These are phyloP conservation scores for Trichoderma sp. DNA, from an alignment of 2,329 filamentous ascomycete species.

Conservation along the genomic window DNA sequence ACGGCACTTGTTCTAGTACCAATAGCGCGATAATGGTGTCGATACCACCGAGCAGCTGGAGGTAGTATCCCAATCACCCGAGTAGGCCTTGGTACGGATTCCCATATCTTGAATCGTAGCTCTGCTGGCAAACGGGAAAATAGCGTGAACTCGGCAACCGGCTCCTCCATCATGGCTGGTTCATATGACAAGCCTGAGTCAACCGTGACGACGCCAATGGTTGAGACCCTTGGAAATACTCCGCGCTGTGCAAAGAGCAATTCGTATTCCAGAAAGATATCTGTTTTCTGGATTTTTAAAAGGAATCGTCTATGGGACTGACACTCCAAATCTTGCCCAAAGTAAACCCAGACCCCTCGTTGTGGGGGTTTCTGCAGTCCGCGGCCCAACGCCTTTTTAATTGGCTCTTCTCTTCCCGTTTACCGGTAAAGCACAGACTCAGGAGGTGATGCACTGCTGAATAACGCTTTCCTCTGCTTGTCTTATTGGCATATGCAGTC, in stretches of 20 bases:
- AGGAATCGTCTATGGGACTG: neutral
- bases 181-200: neutral
- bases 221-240: neutral
- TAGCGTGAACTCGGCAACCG: neutral
- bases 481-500: conserved; percentile 6
- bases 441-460: neutral
- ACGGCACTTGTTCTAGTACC: neutral
- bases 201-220: neutral
- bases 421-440: neutral
- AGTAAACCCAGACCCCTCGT: neutral
- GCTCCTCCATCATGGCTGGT: neutral
- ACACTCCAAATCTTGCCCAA: neutral
- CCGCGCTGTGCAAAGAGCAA: neutral
- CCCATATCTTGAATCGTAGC: conserved; percentile 5
- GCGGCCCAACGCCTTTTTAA: neutral
- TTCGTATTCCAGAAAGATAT: neutral
- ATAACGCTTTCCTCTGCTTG: neutral
- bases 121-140: conserved; percentile 1
- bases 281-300: neutral
- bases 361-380: neutral
- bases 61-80: conserved; percentile 1
- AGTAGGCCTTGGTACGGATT: conserved; percentile 1
- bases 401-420: neutral
- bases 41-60: conserved; percentile 6
- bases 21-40: neutral